Conservation (phyloP, 306 rosid species). For the Trifolium pratense region DNA sequence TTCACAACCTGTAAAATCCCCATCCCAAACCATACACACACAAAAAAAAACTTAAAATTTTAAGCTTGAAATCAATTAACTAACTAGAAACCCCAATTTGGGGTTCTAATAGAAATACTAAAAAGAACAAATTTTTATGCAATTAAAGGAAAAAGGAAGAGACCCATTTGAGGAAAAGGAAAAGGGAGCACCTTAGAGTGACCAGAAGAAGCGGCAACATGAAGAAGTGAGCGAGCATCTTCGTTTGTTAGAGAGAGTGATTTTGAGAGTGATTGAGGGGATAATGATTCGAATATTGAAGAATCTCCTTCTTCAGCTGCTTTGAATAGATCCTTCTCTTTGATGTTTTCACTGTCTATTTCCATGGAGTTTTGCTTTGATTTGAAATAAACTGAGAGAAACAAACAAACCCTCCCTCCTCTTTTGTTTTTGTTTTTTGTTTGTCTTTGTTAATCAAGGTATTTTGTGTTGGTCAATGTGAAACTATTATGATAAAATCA, state of each 20-base stretch:
- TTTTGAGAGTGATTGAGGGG: conserved; percentile 55
- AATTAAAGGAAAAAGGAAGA: conserved; percentile 14
- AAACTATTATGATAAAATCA: no score
- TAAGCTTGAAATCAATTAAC: conserved; percentile 16
- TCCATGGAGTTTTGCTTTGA: background rate
- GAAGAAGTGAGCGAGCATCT: conserved; percentile 84
- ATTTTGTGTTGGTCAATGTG: no score
- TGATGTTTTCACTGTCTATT: conserved; percentile 47
- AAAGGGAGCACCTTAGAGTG: conserved; percentile 63
- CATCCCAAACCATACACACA: background rate
- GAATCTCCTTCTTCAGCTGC: conserved; percentile 78
- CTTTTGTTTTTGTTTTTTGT: background rate
- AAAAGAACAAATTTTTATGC: conserved; percentile 1
- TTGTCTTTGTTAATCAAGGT: no score
- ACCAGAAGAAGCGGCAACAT: conserved; percentile 73
- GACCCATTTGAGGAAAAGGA: conserved; percentile 18
- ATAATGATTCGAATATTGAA: conserved; percentile 53
- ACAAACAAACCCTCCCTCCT: background rate
- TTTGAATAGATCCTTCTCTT: conserved; percentile 66
- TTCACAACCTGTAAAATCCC: conserved; percentile 59
- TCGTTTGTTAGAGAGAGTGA: conserved; percentile 72
- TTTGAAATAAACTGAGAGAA: background rate
- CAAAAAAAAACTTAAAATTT: background rate
- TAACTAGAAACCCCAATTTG: conserved; percentile 22
- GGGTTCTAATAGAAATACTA: conserved; percentile 2